phyloP scores from a whole-genome alignment of 768 basidiomycete genomes.

The Suillus occidentalis region DNA sequence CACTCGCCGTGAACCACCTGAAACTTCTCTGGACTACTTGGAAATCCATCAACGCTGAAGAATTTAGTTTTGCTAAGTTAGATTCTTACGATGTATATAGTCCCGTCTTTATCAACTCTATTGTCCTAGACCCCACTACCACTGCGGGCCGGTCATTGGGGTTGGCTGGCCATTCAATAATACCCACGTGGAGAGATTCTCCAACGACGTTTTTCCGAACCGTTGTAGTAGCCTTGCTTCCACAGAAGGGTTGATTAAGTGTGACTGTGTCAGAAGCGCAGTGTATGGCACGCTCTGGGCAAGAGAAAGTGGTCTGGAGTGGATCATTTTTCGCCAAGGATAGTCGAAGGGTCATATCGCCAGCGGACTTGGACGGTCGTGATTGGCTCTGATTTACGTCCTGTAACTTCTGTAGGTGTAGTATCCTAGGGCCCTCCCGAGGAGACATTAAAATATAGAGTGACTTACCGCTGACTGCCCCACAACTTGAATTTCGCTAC shows the following conservation, averaged over 20 bases:
- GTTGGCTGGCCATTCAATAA: slow-evolving; percentile 30
- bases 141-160: slow-evolving; percentile 9
- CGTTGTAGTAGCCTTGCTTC: slow-evolving; percentile 22
- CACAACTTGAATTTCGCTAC: not conserved
- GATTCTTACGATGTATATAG: slow-evolving; percentile 24
- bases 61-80: not conserved
- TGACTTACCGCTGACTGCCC: not conserved
- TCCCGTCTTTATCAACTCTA: slow-evolving; percentile 24
- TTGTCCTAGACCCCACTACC: slow-evolving; percentile 26
- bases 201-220: slow-evolving; percentile 19
- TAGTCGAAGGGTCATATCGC: slow-evolving; percentile 23
- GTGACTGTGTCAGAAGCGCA: slow-evolving; percentile 22
- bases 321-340: slow-evolving; percentile 26
- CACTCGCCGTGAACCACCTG: slow-evolving; percentile 17
- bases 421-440: not conserved
- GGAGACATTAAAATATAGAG: not conserved
- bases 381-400: not conserved
- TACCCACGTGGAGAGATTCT: slow-evolving; percentile 26
- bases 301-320: slow-evolving; percentile 25
- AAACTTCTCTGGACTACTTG: slow-evolving; percentile 27
- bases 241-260: slow-evolving; percentile 10
- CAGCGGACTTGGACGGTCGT: not conserved
- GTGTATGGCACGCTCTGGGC: slow-evolving; percentile 8
- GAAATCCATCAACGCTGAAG: not conserved
- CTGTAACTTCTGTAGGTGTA: not conserved